A percentile compares a stretch with the other conserved stretches of the same genome.
Conservation (phyloP, 1,284 basidiomycete species). For the Leccinum subrobustum region DNA sequence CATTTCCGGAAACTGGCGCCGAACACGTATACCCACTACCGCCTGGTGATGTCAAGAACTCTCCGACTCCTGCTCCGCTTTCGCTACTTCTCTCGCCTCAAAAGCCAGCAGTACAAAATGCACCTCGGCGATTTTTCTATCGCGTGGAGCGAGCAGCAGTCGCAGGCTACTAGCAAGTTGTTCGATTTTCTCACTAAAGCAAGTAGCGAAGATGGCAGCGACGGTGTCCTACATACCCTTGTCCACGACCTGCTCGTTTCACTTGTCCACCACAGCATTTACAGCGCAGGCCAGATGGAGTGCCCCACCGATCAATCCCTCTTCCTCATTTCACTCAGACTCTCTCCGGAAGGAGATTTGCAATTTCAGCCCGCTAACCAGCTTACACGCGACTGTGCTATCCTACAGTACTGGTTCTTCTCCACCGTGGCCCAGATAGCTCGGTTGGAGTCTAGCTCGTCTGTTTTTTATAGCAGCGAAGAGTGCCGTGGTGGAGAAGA, state of each 20-base stretch:
- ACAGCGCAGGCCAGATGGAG: conserved; percentile 2
- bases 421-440: not conserved
- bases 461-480: not conserved
- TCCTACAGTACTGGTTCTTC: conserved; percentile 2
- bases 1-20: not conserved
- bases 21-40: not conserved
- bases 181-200: not conserved
- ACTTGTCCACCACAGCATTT: conserved; percentile 4
- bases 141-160: not conserved
- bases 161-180: not conserved
- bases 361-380: conserved; percentile 1
- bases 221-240: not conserved
- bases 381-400: not conserved
- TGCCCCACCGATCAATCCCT: conserved; percentile 3
- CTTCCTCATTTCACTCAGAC: not conserved
- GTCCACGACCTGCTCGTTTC: not conserved
- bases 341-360: not conserved
- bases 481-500: not conserved
- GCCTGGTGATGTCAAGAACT: not conserved
- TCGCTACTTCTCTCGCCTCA: too few relatives aligned
- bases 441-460: not conserved
- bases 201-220: not conserved
- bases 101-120: not conserved
- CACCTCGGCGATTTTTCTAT: not conserved
- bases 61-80: not conserved